phyloP scores from a whole-genome alignment of 1,284 basidiomycete genomes.

The Crucibulum cyathiforme region DNA sequence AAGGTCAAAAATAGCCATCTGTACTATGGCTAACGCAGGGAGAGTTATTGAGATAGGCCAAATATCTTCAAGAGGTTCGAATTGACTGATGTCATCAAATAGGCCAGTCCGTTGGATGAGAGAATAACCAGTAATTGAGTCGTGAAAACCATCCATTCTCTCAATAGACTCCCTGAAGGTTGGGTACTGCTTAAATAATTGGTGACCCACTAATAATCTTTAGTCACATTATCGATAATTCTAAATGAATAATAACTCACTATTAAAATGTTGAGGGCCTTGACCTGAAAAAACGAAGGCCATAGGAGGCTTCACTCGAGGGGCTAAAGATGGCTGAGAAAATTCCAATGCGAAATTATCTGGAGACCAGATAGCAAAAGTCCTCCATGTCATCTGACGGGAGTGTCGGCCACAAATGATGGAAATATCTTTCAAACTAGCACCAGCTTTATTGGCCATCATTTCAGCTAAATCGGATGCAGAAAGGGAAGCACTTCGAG shows the following conservation, averaged over 20 bases:
- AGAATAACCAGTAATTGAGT: conserved; percentile 34
- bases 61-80: conserved; percentile 14
- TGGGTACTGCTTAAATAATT: conserved; percentile 39
- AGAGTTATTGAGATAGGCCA: conserved; percentile 42
- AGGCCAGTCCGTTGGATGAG: conserved; percentile 38
- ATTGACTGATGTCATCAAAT: conserved; percentile 21
- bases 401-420: conserved; percentile 29
- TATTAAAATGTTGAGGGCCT: conserved; percentile 46
- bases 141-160: conserved; percentile 40
- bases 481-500: conserved; percentile 28
- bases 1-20: conserved; percentile 49
- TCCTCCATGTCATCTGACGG: conserved; percentile 42
- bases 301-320: conserved; percentile 30
- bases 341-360: conserved; percentile 11
- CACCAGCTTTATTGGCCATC: neutral
- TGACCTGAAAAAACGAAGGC: conserved; percentile 49
- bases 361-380: conserved; percentile 19
- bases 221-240: neutral
- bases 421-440: conserved; percentile 8
- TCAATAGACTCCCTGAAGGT: conserved; percentile 29
- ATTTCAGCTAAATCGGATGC: conserved; percentile 14
- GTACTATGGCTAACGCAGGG: conserved; percentile 47
- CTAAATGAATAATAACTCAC: conserved; percentile 16
- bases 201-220: conserved; percentile 42
- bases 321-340: conserved; percentile 25